Evolutionary conservation across 1,284 basidiomycete genomes (phyloP).

Genomic region (Puccinia sorghi): DNA sequence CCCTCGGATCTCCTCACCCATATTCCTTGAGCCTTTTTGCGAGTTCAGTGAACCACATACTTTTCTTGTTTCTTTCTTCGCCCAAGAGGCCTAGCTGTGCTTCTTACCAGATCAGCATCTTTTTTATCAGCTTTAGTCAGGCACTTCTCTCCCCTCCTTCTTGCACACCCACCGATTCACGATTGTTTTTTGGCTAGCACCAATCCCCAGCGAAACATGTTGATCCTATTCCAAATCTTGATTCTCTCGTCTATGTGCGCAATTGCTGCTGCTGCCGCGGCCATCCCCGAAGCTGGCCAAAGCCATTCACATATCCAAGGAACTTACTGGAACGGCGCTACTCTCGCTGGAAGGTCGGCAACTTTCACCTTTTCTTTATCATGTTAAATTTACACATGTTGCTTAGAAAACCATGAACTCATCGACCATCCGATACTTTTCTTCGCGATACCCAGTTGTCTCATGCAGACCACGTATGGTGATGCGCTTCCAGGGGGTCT

Average conservation of each 20-base stretch:
- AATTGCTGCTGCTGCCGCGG: background rate
- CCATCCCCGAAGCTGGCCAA: background rate
- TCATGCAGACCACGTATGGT: background rate
- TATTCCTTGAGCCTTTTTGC: background rate
- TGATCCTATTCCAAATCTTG: background rate
- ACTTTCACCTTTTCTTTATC: background rate
- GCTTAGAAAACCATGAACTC: no score
- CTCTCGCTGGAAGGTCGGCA: constrained; percentile 15
- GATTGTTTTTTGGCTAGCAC: background rate
- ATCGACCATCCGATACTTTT: background rate
- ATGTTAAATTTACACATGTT: no score
- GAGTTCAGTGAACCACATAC: background rate
- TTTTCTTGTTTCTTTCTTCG: background rate
- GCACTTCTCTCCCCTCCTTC: background rate
- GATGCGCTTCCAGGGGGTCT: background rate
- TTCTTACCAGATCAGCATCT: background rate
- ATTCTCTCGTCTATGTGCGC: background rate
- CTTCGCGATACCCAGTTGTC: background rate
- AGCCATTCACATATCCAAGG: background rate
- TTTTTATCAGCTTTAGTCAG: background rate
- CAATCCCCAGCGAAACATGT: background rate
- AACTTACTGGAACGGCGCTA: constrained; percentile 19
- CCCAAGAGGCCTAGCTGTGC: background rate
- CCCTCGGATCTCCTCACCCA: background rate
- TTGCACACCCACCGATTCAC: background rate